Percentiles rank a stretch among this genome's conserved stretches.
Conservation (phyloP, 768 basidiomycete genomes). For the Coprinellus aureogranulatus region DNA sequence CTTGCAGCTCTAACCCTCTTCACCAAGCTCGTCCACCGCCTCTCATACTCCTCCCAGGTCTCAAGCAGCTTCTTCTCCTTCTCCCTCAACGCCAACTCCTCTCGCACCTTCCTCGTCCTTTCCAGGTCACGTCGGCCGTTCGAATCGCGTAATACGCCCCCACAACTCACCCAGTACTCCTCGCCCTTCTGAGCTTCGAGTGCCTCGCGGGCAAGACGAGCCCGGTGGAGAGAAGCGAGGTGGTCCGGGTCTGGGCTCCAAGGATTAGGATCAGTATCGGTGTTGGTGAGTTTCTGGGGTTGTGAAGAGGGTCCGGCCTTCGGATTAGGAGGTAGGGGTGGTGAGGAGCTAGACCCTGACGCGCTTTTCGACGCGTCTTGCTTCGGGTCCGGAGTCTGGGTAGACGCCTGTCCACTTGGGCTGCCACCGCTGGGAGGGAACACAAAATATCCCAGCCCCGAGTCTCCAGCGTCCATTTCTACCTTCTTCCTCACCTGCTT, state of each 20-base stretch:
- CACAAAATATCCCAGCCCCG: neutral
- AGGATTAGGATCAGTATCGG: too few species aligned
- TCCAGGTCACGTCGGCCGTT: slow-evolving; percentile 47
- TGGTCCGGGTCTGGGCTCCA: too few species aligned
- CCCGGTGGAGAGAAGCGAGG: neutral
- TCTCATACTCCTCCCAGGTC: slow-evolving; percentile 56
- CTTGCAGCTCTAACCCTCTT: slow-evolving; percentile 17
- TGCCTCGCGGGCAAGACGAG: slow-evolving; percentile 29
- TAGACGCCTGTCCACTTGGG: too few species aligned
- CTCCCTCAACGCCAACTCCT: slow-evolving; percentile 45
- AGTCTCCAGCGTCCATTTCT: neutral
- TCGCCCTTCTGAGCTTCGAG: slow-evolving; percentile 49
- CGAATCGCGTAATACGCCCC: slow-evolving; percentile 52
- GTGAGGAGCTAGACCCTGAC: too few species aligned
- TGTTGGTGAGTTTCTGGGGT: too few species aligned
- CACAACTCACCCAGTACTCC: slow-evolving; percentile 58
- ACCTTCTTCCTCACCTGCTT: too few species aligned
- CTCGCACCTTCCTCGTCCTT: slow-evolving; percentile 48
- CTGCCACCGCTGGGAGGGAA: neutral
- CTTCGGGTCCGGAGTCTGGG: too few species aligned
- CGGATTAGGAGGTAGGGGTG: too few species aligned
- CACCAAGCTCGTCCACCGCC: slow-evolving; percentile 44
- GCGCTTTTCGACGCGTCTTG: too few species aligned
- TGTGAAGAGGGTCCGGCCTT: too few species aligned
- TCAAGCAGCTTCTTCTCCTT: slow-evolving; percentile 35